phyloP scores from a whole-genome alignment of 1,284 basidiomycete species.

The Ceratobasidium sp. region DNA sequence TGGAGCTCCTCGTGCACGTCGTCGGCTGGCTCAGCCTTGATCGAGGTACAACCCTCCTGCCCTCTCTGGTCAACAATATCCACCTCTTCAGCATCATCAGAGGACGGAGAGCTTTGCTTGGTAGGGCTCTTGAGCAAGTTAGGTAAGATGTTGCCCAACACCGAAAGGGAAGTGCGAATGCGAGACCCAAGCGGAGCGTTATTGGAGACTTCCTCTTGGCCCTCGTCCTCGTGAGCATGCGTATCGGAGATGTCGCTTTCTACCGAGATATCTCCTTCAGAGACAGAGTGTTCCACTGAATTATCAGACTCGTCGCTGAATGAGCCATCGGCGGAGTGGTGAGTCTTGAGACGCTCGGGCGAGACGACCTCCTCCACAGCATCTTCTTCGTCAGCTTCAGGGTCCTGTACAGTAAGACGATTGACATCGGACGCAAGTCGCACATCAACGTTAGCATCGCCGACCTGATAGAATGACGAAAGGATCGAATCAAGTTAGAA shows the following conservation, averaged over 20 bases:
- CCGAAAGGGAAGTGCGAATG: slow-evolving; percentile 7
- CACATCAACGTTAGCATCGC: slow-evolving; percentile 17
- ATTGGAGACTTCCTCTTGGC: neutral
- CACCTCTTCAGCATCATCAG: slow-evolving; percentile 20
- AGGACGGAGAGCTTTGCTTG: neutral
- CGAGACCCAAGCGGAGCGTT: slow-evolving; percentile 5
- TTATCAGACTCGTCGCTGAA: slow-evolving; percentile 32
- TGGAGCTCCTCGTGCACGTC: slow-evolving; percentile 1
- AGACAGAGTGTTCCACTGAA: slow-evolving; percentile 4
- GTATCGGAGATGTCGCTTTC: slow-evolving; percentile 33
- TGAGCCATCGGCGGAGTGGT: slow-evolving; percentile 17
- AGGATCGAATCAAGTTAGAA: neutral
- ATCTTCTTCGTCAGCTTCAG: slow-evolving; percentile 36
- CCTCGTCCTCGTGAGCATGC: neutral
- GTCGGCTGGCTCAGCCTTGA: slow-evolving; percentile 13
- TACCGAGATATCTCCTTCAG: slow-evolving; percentile 28
- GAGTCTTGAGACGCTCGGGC: slow-evolving; percentile 1
- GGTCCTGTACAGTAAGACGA: slow-evolving; percentile 15
- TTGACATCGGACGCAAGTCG: slow-evolving; percentile 18
- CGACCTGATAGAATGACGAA: neutral
- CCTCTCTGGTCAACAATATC: slow-evolving; percentile 31
- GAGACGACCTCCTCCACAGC: slow-evolving; percentile 28
- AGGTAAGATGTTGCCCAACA: slow-evolving; percentile 18
- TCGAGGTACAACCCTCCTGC: neutral
- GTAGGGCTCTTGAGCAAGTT: slow-evolving; percentile 6